Evolutionary conservation across 331 rosid species (phyloP), one percentile per base, ranked within the genome.

Genomic region (Saraca asoca): DNA sequence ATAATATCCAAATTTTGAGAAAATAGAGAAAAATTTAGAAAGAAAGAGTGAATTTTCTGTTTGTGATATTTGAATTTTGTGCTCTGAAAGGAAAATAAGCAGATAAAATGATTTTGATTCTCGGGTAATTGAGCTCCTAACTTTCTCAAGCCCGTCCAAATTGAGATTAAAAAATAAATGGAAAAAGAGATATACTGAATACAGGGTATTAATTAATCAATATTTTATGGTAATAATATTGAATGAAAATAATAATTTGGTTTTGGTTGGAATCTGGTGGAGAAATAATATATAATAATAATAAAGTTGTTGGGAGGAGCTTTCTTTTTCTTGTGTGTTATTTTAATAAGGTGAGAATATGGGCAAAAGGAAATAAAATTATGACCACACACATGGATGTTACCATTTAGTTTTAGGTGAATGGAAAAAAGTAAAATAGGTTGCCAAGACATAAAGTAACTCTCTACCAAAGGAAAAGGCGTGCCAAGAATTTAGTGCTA

Each of bases 381-480:
- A 69, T 70, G 68, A 72, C 79, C 78, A 77, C 72, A 73, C 78
- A 24, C 31, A 24, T 24, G 31, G 31, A 75, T 64, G 83, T 85
- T 82, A 78, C 76, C 79, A 80, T 78, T 51, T 75, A 24, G 67
- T 85, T 78, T 70, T 85, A 78, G 94, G 95, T 80, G 81, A 82
- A 83, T 58, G 90, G 31, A 24, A 24, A 74, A 74, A 89, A 85
- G 91, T 83, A 78, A 82, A 87, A 24, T 90, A 81, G 91, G 94
- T 87, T 87, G 92, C 87, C 87, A 75, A 76, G 81, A 87, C 74
- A 78, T 81, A 83, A 92, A 89, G 93, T 79, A 87, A 83, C 78
- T 61, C 83, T 67, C 78, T 58, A 58, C 4, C 55, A 77, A 81
- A 64, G 72, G 91, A 79, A 78, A 83, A 37, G 53, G 57, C 70